A percentile compares a stretch with the other conserved stretches of the same genome.
These are phyloP conservation scores for Immersiella caudata DNA, from an alignment of 495 filamentous ascomycete genomes.

Conservation along the genomic window DNA sequence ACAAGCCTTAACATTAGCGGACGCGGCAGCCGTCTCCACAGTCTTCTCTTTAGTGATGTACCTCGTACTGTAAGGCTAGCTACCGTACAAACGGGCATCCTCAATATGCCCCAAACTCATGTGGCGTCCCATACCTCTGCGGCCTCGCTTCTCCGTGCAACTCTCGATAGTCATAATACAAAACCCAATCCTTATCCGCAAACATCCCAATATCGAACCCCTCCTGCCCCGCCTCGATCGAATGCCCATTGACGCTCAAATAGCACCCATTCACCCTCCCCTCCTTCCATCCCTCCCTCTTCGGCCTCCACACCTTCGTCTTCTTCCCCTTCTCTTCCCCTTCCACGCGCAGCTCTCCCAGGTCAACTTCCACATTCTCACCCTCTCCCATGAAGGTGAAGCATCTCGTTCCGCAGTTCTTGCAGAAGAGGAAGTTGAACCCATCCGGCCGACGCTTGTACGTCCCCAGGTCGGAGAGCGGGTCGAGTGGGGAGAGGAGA, in stretches of 20 bases:
- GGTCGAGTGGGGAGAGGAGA: constrained; percentile 36
- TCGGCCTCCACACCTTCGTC: constrained; percentile 35
- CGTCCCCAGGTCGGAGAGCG: constrained; percentile 27
- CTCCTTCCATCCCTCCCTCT: constrained; percentile 25
- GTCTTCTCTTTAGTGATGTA: no score
- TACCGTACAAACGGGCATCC: no score
- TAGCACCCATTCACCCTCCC: constrained; percentile 21
- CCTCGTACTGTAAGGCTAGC: no score
- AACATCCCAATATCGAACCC: constrained; percentile 34
- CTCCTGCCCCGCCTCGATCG: constrained; percentile 34
- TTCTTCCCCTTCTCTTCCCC: constrained; percentile 22
- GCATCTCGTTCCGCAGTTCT: constrained; percentile 38
- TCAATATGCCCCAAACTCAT: constrained; percentile 12
- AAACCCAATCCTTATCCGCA: constrained; percentile 32
- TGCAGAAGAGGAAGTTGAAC: constrained; percentile 39
- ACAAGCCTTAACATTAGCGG: no score
- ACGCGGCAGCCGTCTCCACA: no score
- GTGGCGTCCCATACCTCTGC: constrained; percentile 5
- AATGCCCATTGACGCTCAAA: constrained; percentile 37
- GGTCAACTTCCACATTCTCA: constrained; percentile 15
- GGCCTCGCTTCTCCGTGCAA: neutral
- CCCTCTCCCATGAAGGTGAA: constrained; percentile 32
- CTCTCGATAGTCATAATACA: constrained; percentile 33
- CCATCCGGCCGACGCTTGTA: constrained; percentile 32
- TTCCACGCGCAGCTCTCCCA: constrained; percentile 7